A percentile compares a stretch with the other conserved stretches of the same genome.
Evolutionary conservation across 306 rosid genomes (phyloP).

Genomic region (Bauhinia variegata): DNA sequence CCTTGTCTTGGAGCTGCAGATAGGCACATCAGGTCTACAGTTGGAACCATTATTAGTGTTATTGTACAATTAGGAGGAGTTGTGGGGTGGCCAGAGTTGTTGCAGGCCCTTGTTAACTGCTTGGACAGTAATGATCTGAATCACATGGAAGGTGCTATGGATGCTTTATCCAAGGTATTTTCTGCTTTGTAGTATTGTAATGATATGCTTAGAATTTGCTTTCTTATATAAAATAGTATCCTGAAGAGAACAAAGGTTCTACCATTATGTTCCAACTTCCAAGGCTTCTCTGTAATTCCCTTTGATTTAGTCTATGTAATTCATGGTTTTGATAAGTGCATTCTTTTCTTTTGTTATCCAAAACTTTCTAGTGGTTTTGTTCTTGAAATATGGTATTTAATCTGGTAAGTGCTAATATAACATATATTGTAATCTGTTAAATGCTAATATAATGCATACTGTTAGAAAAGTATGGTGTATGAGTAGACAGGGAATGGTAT

Average conservation of each 20-base stretch:
- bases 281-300: conserved; percentile 8
- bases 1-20: conserved; percentile 94
- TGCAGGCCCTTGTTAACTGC: conserved; percentile 91
- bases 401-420: conserved; percentile 23
- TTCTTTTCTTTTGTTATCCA: not conserved
- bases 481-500: not conserved
- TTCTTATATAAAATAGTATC: conserved; percentile 16
- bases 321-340: not conserved
- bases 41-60: conserved; percentile 85
- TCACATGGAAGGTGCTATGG: conserved; percentile 99
- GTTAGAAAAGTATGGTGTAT: conserved; percentile 7
- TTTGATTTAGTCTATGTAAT: not conserved
- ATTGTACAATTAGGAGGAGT: conserved; percentile 84
- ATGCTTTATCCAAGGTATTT: conserved; percentile 91
- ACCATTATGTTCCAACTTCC: not conserved
- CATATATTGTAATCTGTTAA: conserved; percentile 19
- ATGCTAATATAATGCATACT: conserved; percentile 12
- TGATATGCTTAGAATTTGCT: conserved; percentile 16
- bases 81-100: conserved; percentile 89
- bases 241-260: conserved; percentile 22
- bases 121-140: conserved; percentile 83
- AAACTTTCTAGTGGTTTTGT: not conserved
- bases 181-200: conserved; percentile 7
- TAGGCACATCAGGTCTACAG: conserved; percentile 85
- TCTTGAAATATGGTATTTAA: conserved; percentile 14